Evolutionary conservation across 2,329 filamentous ascomycete species (phyloP).

Genomic region (Tolypocladium album): DNA sequence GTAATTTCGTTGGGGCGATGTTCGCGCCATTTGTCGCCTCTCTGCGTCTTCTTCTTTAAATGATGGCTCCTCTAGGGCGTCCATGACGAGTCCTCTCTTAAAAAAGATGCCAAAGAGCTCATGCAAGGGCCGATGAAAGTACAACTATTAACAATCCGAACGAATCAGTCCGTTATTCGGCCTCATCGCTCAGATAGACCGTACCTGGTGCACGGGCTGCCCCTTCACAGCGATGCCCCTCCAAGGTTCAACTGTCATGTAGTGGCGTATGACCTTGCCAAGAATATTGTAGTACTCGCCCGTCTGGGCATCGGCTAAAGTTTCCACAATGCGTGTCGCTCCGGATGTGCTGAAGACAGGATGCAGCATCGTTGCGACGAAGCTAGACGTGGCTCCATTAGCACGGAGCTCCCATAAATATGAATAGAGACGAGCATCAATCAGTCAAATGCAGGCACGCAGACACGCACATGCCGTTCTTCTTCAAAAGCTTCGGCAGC

Average conservation of each 20-base stretch:
- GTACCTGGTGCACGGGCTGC: slow-evolving; percentile 22
- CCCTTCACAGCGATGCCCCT: slow-evolving; percentile 23
- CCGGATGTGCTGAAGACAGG: slow-evolving; percentile 37
- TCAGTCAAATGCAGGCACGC: background rate
- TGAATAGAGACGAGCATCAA: background rate
- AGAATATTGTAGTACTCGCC: slow-evolving; percentile 22
- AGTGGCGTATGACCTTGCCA: slow-evolving; percentile 27
- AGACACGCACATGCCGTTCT: slow-evolving; percentile 26
- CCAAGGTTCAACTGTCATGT: slow-evolving; percentile 28
- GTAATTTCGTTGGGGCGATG: slow-evolving; percentile 26
- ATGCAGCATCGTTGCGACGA: slow-evolving; percentile 35
- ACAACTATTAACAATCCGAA: slow-evolving; percentile 12
- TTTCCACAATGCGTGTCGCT: slow-evolving; percentile 25
- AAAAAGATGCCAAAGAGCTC: slow-evolving; percentile 34
- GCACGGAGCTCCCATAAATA: background rate
- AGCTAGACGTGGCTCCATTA: slow-evolving; percentile 15
- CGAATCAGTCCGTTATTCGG: background rate
- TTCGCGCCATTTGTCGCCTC: slow-evolving; percentile 10
- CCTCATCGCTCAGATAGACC: background rate
- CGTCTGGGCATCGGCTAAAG: slow-evolving; percentile 22
- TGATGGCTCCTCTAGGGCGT: slow-evolving; percentile 34
- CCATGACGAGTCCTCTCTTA: slow-evolving; percentile 27
- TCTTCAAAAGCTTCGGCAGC: slow-evolving; percentile 27
- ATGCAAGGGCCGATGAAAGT: slow-evolving; percentile 34
- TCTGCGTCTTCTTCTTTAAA: slow-evolving; percentile 25